Conservation (phyloP, 495 filamentous ascomycete genomes). For the Lentithecium fluviatile region DNA sequence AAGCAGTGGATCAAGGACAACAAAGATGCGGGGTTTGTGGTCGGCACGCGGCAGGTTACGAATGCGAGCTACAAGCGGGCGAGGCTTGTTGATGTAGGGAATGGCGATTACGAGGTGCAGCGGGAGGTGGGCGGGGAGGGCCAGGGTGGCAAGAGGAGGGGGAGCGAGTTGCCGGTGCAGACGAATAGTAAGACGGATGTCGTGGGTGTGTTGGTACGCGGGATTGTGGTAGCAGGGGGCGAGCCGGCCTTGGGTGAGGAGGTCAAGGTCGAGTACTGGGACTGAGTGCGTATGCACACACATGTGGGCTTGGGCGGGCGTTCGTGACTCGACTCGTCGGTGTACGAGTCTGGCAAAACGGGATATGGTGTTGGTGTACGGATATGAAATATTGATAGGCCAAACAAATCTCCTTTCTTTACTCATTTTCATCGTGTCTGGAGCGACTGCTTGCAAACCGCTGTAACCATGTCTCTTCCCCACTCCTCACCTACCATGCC, state of each 20-base stretch:
- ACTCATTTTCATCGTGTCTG: too few species aligned
- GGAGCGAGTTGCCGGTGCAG: conserved; percentile 13
- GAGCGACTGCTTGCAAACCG: too few species aligned
- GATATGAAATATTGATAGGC: too few species aligned
- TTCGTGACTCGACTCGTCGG: too few species aligned
- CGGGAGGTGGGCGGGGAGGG: conserved; percentile 19
- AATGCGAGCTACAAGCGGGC: conserved; percentile 28
- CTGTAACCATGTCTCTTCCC: too few species aligned
- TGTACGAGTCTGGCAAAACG: too few species aligned
- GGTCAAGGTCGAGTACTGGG: conserved; percentile 13
- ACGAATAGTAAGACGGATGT: conserved; percentile 30
- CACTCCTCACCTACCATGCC: too few species aligned
- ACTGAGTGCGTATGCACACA: too few species aligned
- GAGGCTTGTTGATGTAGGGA: conserved; percentile 16
- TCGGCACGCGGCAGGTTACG: conserved; percentile 10
- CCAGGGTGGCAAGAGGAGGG: conserved; percentile 21
- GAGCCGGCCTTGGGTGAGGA: conserved; percentile 19
- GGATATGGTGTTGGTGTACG: too few species aligned
- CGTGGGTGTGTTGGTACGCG: conserved; percentile 17
- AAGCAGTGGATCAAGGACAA: conserved; percentile 13
- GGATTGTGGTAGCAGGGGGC: conserved; percentile 9
- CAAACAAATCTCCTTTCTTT: too few species aligned
- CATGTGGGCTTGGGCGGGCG: too few species aligned
- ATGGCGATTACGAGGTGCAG: conserved; percentile 20
- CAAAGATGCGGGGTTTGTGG: conserved; percentile 21